Conservation (phyloP, 1,284 basidiomycete genomes). For the Inonotus hispidus region DNA sequence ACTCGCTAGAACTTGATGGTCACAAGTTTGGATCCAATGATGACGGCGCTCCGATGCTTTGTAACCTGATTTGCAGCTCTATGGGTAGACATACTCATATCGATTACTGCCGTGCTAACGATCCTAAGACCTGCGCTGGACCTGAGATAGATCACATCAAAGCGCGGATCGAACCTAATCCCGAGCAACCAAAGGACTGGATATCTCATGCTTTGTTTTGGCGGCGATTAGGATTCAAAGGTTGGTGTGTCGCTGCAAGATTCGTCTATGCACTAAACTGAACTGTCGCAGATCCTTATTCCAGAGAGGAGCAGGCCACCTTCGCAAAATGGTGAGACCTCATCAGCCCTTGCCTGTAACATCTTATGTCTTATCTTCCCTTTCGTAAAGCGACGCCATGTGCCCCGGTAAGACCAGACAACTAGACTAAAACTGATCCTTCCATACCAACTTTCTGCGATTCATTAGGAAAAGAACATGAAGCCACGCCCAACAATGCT, state of each 20-base stretch:
- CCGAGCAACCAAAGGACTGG: slow-evolving; percentile 44
- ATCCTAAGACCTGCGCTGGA: slow-evolving; percentile 34
- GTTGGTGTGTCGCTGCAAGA: slow-evolving; percentile 14
- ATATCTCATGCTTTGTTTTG: slow-evolving; percentile 53
- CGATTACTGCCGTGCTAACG: slow-evolving; percentile 45
- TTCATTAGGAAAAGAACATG: slow-evolving; percentile 46
- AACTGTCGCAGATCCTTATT: slow-evolving; percentile 45
- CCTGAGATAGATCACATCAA: slow-evolving; percentile 43
- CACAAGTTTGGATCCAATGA: slow-evolving; percentile 51
- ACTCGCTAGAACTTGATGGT: slow-evolving; percentile 46
- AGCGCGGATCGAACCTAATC: slow-evolving; percentile 39
- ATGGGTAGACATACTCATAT: slow-evolving; percentile 53
- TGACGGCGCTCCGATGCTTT: slow-evolving; percentile 61
- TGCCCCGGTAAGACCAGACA: slow-evolving; percentile 38
- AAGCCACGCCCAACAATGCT: slow-evolving; percentile 31
- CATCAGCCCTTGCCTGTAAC: background rate
- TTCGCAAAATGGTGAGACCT: slow-evolving; percentile 43
- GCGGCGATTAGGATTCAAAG: slow-evolving; percentile 39
- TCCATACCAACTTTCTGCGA: background rate
- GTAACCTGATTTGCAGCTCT: slow-evolving; percentile 48
- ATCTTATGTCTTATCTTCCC: background rate
- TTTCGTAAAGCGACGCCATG: slow-evolving; percentile 39
- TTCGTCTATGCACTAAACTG: background rate
- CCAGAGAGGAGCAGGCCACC: slow-evolving; percentile 44
- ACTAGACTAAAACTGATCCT: background rate